Evolutionary conservation across 345 rosid genomes (phyloP).

Genomic region (Dipteronia dyeriana): DNA sequence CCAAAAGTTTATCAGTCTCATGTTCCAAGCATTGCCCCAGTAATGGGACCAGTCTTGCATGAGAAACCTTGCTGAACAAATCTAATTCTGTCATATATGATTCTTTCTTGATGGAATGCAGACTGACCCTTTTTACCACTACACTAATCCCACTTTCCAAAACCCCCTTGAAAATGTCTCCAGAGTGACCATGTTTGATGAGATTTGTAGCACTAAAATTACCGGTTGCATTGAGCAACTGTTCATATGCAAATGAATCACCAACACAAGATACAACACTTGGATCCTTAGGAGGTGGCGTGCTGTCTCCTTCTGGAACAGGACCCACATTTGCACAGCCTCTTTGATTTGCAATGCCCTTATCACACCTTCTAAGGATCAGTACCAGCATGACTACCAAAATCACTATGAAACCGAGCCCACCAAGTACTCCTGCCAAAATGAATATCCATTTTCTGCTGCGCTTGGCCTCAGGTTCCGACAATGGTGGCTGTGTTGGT

Average conservation of each 20-base stretch:
- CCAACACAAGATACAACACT: conserved; percentile 50
- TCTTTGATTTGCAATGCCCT: conserved; percentile 36
- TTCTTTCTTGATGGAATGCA: conserved; percentile 54
- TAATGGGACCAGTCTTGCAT: conserved; percentile 73
- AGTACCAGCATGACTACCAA: conserved; percentile 40
- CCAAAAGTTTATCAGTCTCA: conserved; percentile 71
- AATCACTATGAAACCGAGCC: conserved; percentile 45
- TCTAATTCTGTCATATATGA: conserved; percentile 62
- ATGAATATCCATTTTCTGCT: conserved; percentile 43
- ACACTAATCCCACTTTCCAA: conserved; percentile 60
- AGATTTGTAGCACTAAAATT: conserved; percentile 60
- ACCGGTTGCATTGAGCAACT: conserved; percentile 58
- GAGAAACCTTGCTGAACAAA: conserved; percentile 63
- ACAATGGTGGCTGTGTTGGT: no score
- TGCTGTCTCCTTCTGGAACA: conserved; percentile 52
- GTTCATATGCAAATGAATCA: conserved; percentile 63
- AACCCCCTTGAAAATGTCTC: conserved; percentile 70
- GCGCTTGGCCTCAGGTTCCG: conserved; percentile 27
- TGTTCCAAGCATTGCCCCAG: conserved; percentile 79
- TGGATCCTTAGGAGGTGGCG: conserved; percentile 42
- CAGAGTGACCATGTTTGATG: conserved; percentile 85
- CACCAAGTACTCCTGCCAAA: conserved; percentile 53
- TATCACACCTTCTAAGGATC: conserved; percentile 35
- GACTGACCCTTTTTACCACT: conserved; percentile 64
- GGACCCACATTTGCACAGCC: conserved; percentile 56